Percentiles rank a stretch among this genome's conserved stretches.
These are phyloP conservation scores for Pisolithus marmoratus DNA, from an alignment of 768 basidiomycete species.

Conservation along the genomic window DNA sequence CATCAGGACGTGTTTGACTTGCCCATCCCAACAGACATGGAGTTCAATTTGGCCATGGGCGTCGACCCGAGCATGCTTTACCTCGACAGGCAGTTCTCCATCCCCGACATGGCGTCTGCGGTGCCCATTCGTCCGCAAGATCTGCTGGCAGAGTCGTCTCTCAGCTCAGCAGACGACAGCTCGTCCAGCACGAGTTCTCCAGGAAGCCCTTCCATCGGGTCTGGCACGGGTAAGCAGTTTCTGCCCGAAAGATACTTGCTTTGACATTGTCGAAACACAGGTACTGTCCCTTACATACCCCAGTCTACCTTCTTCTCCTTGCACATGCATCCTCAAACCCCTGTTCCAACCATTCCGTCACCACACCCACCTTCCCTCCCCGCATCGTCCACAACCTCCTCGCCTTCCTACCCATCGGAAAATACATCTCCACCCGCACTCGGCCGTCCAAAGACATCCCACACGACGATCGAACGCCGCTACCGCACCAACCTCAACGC, in stretches of 20 bases:
- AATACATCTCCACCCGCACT: constrained; percentile 13
- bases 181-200: constrained; percentile 19
- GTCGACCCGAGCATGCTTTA: constrained; percentile 66
- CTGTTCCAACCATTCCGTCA: constrained; percentile 9
- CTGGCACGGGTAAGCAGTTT: constrained; percentile 11
- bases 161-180: constrained; percentile 29
- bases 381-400: constrained; percentile 40
- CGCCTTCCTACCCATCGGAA: constrained; percentile 19
- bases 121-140: constrained; percentile 25
- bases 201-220: constrained; percentile 22
- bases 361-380: constrained; percentile 18
- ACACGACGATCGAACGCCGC: constrained; percentile 84
- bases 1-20: constrained; percentile 36
- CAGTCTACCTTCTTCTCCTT: constrained; percentile 34
- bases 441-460: constrained; percentile 62
- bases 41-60: constrained; percentile 47
- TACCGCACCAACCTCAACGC: constrained; percentile 88
- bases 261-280: constrained; percentile 19
- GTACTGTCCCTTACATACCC: constrained; percentile 11
- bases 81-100: constrained; percentile 20
- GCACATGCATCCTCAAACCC: constrained; percentile 20
- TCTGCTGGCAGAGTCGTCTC: constrained; percentile 23
- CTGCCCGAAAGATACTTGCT: neutral
- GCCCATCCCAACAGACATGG: constrained; percentile 50
- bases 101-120: constrained; percentile 7